These are phyloP conservation scores for Wickerhamiella nectarea DNA, from an alignment of 805 yeast genomes.

Conservation along the genomic window DNA sequence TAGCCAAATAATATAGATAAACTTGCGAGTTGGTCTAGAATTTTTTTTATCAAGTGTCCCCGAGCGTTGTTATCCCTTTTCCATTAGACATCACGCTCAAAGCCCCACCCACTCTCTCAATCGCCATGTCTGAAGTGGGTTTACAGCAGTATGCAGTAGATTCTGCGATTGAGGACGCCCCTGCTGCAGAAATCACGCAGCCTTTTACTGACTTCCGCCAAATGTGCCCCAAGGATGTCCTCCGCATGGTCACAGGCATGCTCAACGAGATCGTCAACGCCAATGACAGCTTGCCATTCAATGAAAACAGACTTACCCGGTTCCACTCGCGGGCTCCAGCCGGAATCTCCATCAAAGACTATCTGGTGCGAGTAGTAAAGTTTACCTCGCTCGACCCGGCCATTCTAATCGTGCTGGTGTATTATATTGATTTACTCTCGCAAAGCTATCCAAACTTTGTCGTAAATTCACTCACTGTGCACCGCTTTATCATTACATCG, in stretches of 20 bases:
- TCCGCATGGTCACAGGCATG: slow-evolving; percentile 66
- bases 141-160: not conserved
- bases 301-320: slow-evolving; percentile 45
- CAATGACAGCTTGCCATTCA: slow-evolving; percentile 45
- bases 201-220: not conserved
- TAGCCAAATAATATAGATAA: too few relatives aligned
- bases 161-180: not conserved
- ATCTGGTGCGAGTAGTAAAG: slow-evolving; percentile 60
- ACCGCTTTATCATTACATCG: slow-evolving; percentile 77
- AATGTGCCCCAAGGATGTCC: slow-evolving; percentile 43
- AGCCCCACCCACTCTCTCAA: not conserved
- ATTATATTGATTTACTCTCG: slow-evolving; percentile 76
- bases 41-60: too few relatives aligned
- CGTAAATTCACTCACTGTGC: slow-evolving; percentile 83
- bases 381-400: slow-evolving; percentile 80
- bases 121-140: not conserved
- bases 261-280: slow-evolving; percentile 55
- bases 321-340: slow-evolving; percentile 94
- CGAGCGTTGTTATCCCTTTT: too few relatives aligned
- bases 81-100: too few relatives aligned
- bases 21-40: too few relatives aligned
- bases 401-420: slow-evolving; percentile 67
- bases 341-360: slow-evolving; percentile 63
- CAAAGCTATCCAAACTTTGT: slow-evolving; percentile 68
- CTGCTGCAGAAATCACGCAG: not conserved